These are phyloP conservation scores for Mycena olivaceomarginata DNA, from an alignment of 768 basidiomycete genomes.

Conservation along the genomic window DNA sequence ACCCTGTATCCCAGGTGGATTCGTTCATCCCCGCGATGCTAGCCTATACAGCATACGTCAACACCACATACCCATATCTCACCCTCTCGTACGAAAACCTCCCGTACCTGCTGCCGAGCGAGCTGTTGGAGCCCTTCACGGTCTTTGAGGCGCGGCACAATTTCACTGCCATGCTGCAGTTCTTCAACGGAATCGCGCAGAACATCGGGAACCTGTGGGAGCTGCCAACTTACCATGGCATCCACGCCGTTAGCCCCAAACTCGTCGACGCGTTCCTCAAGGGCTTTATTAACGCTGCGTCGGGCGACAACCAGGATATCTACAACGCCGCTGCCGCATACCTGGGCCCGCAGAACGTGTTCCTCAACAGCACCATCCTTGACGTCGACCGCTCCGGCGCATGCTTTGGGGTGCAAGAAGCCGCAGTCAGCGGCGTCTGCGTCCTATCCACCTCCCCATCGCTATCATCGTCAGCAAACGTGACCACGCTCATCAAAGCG, in stretches of 20 bases:
- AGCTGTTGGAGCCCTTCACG: slow-evolving; percentile 28
- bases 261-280: background rate
- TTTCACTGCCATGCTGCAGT: slow-evolving; percentile 22
- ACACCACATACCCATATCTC: slow-evolving; percentile 25
- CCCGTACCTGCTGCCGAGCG: slow-evolving; percentile 9
- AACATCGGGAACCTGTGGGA: slow-evolving; percentile 30
- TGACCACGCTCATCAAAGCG: slow-evolving; percentile 12
- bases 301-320: slow-evolving; percentile 29
- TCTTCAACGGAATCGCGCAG: slow-evolving; percentile 12
- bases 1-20: background rate
- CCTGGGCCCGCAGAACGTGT: slow-evolving; percentile 22
- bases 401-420: slow-evolving; percentile 7
- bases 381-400: slow-evolving; percentile 24
- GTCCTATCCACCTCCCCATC: slow-evolving; percentile 14
- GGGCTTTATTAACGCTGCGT: slow-evolving; percentile 15
- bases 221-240: slow-evolving; percentile 20
- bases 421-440: slow-evolving; percentile 3
- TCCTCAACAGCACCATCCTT: slow-evolving; percentile 21
- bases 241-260: slow-evolving; percentile 18
- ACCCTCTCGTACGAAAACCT: slow-evolving; percentile 32
- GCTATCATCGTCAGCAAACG: background rate
- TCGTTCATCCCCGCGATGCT: slow-evolving; percentile 8
- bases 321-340: slow-evolving; percentile 13
- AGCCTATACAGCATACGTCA: slow-evolving; percentile 15
- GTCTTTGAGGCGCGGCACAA: slow-evolving; percentile 30